Conservation (phyloP, 441 rosid genomes). For the Cnidoscolus chayamansa region DNA sequence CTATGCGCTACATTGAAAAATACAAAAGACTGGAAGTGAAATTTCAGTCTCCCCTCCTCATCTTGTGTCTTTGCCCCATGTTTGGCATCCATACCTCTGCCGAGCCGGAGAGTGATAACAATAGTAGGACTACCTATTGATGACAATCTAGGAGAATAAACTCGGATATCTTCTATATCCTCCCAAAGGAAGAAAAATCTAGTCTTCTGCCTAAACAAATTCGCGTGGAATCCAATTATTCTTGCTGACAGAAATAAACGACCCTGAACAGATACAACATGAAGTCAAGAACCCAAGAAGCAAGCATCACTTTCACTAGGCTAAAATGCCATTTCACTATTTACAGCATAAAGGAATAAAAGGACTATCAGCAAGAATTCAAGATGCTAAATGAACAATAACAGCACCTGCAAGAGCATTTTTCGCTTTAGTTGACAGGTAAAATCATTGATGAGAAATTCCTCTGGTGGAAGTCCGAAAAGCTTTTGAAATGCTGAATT, state of each 20-base stretch:
- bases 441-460: constrained; percentile 94
- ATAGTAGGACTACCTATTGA: constrained; percentile 94
- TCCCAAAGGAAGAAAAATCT: constrained; percentile 97
- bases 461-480: constrained; percentile 89
- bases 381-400: constrained; percentile 18
- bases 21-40: constrained; percentile 88
- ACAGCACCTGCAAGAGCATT: constrained; percentile 86
- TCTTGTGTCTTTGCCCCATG: constrained; percentile 86
- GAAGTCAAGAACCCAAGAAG: constrained; percentile 15
- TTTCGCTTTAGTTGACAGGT: constrained; percentile 92
- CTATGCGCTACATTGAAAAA: constrained; percentile 82
- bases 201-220: constrained; percentile 86
- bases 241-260: constrained; percentile 91
- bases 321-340: background rate
- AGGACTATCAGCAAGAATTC: background rate
- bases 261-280: constrained; percentile 54
- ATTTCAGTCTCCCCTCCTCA: constrained; percentile 89
- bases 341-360: background rate
- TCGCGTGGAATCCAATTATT: constrained; percentile 87
- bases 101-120: constrained; percentile 70
- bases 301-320: constrained; percentile 1
- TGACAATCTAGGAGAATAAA: constrained; percentile 69
- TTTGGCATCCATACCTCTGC: constrained; percentile 83
- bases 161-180: constrained; percentile 86
- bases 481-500: constrained; percentile 97